Base-by-base conservation (phyloP, 805 yeast species). In the Komagataella populi region DNA sequence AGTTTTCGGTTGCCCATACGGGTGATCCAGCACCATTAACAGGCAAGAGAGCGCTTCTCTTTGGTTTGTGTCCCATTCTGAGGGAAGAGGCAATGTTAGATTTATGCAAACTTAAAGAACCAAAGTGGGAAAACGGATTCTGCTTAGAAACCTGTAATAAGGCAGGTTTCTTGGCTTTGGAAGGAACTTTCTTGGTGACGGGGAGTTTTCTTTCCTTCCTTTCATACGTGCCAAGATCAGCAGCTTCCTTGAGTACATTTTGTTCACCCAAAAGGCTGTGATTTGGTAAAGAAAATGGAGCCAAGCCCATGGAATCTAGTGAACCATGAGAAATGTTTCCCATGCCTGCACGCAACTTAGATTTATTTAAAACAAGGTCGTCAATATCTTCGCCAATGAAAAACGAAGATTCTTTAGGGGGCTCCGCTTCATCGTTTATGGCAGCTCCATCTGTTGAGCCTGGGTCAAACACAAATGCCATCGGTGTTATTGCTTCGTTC, bases 401-500 rank as follows among this genome's bases (percentile, higher is more conserved):
- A 8, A 30, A 30, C 1, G 39, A 30, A 8, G 39, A 30, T 30
- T 30, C 39, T 30, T 30, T 30, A 6, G 14, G 39, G 5, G 39
- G 39, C 2, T 6, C 6, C 14, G 14, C 4, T 4, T 12, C 39
- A 30, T 30, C 39, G 39, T 8, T 30, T 10, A 4, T 3, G 5
- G 39, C 2, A 30, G 39, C 39, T 14, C 39, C 39, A 10, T 30
- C 39, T 30, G n/a, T 30, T 10, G 39, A 30, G 10, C 4, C 39
- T 12, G 39, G 39, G 12, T 30, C 39, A 30, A 30, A 30, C 39
- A 30, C 55, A 55, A 63, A 60, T 0, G 84, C 77, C 44, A 78
- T 66, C 3, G 90, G 88, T 0, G 86, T 75, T 5, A 65, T 65
- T 1, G 52, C 55, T 51, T 77, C 80, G 60, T 84, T 83, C 23